Evolutionary conservation across 2,329 filamentous ascomycete genomes (phyloP).

Genomic region (Biscogniauxia marginata): DNA sequence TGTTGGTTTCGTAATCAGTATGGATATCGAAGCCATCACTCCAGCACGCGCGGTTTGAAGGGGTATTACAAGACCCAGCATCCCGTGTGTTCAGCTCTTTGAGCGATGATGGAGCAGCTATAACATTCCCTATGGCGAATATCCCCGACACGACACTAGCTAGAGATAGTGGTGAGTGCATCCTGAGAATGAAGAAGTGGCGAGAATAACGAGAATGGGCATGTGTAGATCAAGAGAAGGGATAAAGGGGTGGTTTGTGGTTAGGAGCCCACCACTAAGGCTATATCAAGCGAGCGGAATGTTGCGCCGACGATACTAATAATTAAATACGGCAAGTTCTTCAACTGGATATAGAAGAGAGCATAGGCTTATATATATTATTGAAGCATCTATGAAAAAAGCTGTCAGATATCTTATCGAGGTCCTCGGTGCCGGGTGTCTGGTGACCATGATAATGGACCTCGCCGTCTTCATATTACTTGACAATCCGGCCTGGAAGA

Average conservation of each 20-base stretch:
- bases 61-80: slow-evolving; percentile 15
- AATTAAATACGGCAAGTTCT: background rate
- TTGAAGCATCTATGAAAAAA: background rate
- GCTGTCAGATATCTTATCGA: background rate
- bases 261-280: background rate
- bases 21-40: slow-evolving; percentile 23
- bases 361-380: background rate
- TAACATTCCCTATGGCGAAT: background rate
- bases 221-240: background rate
- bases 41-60: slow-evolving; percentile 28
- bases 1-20: slow-evolving; percentile 27
- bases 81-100: slow-evolving; percentile 7
- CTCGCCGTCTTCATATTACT: background rate
- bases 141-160: background rate
- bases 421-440: background rate
- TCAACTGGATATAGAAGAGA: background rate
- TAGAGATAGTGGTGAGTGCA: background rate
- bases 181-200: background rate
- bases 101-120: slow-evolving; percentile 8
- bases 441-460: background rate
- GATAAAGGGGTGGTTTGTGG: no score
- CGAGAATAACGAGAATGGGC: background rate
- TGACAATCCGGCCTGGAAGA: background rate
- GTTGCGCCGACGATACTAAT: background rate
- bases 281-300: background rate